Conservation (phyloP, 2,329 filamentous ascomycete species). For the Arthrobotrys sinensis region DNA sequence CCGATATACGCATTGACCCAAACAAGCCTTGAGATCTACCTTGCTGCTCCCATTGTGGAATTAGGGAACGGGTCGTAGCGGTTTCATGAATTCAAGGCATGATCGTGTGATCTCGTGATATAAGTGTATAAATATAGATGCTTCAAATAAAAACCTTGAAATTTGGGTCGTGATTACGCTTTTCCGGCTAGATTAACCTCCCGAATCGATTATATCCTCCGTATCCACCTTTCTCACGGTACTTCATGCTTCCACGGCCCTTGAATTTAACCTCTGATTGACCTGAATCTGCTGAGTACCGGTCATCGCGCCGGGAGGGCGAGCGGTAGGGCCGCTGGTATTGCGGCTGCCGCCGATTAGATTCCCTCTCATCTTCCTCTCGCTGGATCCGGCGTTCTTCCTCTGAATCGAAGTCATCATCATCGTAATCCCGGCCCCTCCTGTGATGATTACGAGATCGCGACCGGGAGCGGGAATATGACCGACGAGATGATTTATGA, state of each 20-base stretch:
- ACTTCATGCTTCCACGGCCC: conserved; percentile 64
- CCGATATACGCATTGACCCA: conserved; percentile 14
- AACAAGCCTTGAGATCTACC: conserved; percentile 10
- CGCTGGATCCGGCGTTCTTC: conserved; percentile 52
- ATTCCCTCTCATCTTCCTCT: conserved; percentile 51
- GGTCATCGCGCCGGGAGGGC: conserved; percentile 39
- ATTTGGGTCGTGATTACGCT: conserved; percentile 9
- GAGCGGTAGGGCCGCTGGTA: conserved; percentile 40
- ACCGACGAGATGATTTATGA: conserved; percentile 36
- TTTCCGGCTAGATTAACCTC: conserved; percentile 45
- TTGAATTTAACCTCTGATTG: conserved; percentile 63
- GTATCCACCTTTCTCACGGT: conserved; percentile 62
- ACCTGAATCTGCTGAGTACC: conserved; percentile 33
- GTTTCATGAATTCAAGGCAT: conserved; percentile 29
- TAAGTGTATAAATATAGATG: conserved; percentile 25
- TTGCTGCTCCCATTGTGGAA: conserved; percentile 2
- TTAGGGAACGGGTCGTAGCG: background rate
- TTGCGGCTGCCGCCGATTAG: conserved; percentile 31
- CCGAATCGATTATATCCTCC: conserved; percentile 58
- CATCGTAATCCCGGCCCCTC: conserved; percentile 30
- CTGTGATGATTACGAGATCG: conserved; percentile 38
- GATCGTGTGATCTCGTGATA: conserved; percentile 24
- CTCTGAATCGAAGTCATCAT: conserved; percentile 52
- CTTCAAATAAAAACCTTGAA: conserved; percentile 24
- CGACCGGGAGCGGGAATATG: conserved; percentile 51